Evolutionary conservation across 306 rosid genomes (phyloP), one percentile per base, ranked within the genome.

Genomic region (Vigna trinervia): DNA sequence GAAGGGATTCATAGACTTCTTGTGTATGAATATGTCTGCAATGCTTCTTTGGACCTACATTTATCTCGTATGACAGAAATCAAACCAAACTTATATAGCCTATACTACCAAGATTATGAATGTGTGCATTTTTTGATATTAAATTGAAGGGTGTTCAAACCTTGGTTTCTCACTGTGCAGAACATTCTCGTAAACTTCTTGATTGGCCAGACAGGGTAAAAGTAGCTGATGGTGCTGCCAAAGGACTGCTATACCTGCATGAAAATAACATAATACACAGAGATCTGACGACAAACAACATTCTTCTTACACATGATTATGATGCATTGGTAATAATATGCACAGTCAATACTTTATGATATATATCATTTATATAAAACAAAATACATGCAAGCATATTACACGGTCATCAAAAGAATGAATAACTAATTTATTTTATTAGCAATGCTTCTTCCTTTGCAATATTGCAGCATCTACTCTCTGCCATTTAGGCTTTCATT

Each of bases 21-120:
- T 45, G 97, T 90, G 52, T 92, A 92, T 57, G 96, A 92, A 81
- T 90, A 80, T 71, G 86, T 92, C 67, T 92, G 97, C 93, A 22
- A 90, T 68, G 87, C 94, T 5, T 92, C 97, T 50, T 57, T 92
- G 52, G 94, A 92, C 80, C 84, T 69, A 32, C 92, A 92, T 70
- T 72, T 92, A 84, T 86, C 90, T 46, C 50, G 97, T 92, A 89
- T 58, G 86, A 8, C 28, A 61, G 14, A 69, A 26, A 64, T 12
- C 47, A 48, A 71, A 10, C 34, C 58, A 15, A 28, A 61, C 64
- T 45, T 61, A 5, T 14, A 23, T 47, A 41, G 51, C 4, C 13
- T 12, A 60, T 22, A 22, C 8, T 41, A 4, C n/a, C 13, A 61
- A 39, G 60, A 68, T 10, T 4, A 43, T 48, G 30, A 32, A 28